Base-by-base conservation (phyloP, 2,329 filamentous ascomycete genomes). In the Zopfia rhizophila region DNA sequence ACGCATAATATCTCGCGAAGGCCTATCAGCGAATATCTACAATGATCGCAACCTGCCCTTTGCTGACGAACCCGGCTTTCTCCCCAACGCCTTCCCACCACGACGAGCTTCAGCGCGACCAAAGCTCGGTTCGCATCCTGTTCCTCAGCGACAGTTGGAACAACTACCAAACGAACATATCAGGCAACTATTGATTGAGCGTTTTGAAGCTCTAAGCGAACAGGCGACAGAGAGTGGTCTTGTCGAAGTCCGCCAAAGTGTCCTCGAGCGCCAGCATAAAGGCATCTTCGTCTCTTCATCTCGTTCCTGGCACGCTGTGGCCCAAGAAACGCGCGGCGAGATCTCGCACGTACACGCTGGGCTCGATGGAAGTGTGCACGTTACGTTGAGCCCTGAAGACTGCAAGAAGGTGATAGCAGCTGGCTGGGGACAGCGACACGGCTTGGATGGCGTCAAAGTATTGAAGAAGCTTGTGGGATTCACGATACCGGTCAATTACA, bases 1-100 rank as follows among this genome's bases (percentile, higher is more conserved):
- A n/a, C 68, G 68, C 42, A 51, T 63, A 2, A 14, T 76, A 13
- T 66, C 67, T 5, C 49, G 55, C 21, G 75, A 77, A 51, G 60
- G 61, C 2, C 51, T 66, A 4, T 61, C 59, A 4, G 62, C 69
- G 0, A 48, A 56, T 7, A 65, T 68, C 1, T 69, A 66, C 38
- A 24, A 50, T 14, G 53, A 65, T 38, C 21, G 44, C 13, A 45
- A 40, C 14, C 45, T 53, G 7, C 45, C 49, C 32, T 48, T 47
- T 23, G 51, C 49, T 16, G 24, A 55, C 31, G 38, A 51, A 18
- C 39, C 56, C 14, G 47, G 54, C 29, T 54, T 45, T 31, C 45
- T 60, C 7, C 46, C 48, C 8, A 25, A 28, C n/a, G 35, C 22
- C 17, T 57, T 57, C 36, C 56, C 56, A 8, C 54, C 50, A 8